Percentiles rank a stretch among this genome's conserved stretches.
phyloP scores from a whole-genome alignment of 2,329 filamentous ascomycete genomes.

The Elsinoe fawcettii region DNA sequence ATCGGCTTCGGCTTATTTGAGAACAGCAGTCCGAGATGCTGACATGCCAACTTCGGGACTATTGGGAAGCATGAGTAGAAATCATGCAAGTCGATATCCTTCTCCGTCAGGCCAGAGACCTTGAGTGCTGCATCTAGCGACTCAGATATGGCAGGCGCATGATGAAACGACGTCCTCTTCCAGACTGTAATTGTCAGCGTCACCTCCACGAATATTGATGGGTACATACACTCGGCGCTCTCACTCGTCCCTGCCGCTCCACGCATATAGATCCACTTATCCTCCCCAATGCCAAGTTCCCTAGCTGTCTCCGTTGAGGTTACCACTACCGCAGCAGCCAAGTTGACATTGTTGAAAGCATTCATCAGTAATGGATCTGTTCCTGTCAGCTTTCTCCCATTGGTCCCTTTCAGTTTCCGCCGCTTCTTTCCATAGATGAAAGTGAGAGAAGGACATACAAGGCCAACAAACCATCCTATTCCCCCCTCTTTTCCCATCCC shows the following conservation, averaged over 20 bases:
- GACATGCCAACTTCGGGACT: constrained; percentile 57
- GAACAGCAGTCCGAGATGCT: constrained; percentile 50
- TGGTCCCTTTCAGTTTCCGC: no score
- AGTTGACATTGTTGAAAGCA: constrained; percentile 61
- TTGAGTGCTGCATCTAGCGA: constrained; percentile 49
- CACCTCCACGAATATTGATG: background rate
- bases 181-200: constrained; percentile 43
- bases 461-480: constrained; percentile 64
- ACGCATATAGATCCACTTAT: constrained; percentile 56
- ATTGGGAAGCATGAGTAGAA: constrained; percentile 66
- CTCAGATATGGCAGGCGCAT: constrained; percentile 50
- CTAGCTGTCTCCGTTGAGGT: constrained; percentile 51
- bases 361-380: constrained; percentile 63
- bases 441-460: constrained; percentile 40
- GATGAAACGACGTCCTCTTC: constrained; percentile 52
- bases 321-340: constrained; percentile 53
- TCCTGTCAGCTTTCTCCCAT: no score
- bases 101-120: constrained; percentile 39
- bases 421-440: no score
- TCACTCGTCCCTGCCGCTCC: constrained; percentile 58
- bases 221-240: constrained; percentile 43
- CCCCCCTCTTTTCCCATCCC: background rate
- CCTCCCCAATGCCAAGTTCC: constrained; percentile 46
- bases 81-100: constrained; percentile 54
- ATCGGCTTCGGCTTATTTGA: constrained; percentile 43